Conservation (phyloP, 2,329 filamentous ascomycete genomes). For the Lachnellula occidentalis region DNA sequence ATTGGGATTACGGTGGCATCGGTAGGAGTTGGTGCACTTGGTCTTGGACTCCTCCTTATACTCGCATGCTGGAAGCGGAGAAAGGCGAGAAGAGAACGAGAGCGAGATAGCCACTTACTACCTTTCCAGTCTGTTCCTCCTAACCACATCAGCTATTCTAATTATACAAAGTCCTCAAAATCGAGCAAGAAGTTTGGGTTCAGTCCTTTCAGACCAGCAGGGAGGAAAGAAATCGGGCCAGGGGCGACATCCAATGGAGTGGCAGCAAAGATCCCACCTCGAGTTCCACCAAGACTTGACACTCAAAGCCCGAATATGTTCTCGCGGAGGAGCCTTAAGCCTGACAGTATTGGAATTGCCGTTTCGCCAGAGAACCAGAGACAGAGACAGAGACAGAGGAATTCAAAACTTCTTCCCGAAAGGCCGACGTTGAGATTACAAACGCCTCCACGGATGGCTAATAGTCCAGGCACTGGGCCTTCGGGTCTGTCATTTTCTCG, state of each 20-base stretch:
- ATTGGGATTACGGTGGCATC: conserved; percentile 54
- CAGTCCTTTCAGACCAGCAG: conserved; percentile 13
- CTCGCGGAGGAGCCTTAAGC: conserved; percentile 25
- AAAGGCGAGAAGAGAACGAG: conserved; percentile 21
- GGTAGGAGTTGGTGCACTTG: conserved; percentile 44
- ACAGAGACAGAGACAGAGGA: conserved; percentile 11
- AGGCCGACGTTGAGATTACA: conserved; percentile 26
- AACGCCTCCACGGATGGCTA: conserved; percentile 17
- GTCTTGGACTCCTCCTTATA: conserved; percentile 40
- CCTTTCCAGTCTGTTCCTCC: conserved; percentile 28
- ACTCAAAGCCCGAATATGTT: conserved; percentile 28
- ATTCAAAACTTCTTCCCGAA: conserved; percentile 29
- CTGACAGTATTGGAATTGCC: conserved; percentile 28
- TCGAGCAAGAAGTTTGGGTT: conserved; percentile 8
- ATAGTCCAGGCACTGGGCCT: background rate
- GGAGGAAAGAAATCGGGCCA: conserved; percentile 13
- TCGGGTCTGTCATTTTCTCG: conserved; percentile 9
- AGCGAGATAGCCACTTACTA: conserved; percentile 30
- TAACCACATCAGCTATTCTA: background rate
- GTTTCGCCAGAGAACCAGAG: conserved; percentile 23
- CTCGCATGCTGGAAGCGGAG: conserved; percentile 33
- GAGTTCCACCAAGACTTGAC: conserved; percentile 23
- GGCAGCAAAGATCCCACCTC: conserved; percentile 21
- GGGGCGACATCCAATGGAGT: conserved; percentile 21
- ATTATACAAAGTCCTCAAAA: conserved; percentile 15